A percentile compares a stretch with the other conserved stretches of the same genome.
These are phyloP conservation scores for Cercospora citrullina DNA, from an alignment of 2,329 filamentous ascomycete genomes.

Conservation along the genomic window DNA sequence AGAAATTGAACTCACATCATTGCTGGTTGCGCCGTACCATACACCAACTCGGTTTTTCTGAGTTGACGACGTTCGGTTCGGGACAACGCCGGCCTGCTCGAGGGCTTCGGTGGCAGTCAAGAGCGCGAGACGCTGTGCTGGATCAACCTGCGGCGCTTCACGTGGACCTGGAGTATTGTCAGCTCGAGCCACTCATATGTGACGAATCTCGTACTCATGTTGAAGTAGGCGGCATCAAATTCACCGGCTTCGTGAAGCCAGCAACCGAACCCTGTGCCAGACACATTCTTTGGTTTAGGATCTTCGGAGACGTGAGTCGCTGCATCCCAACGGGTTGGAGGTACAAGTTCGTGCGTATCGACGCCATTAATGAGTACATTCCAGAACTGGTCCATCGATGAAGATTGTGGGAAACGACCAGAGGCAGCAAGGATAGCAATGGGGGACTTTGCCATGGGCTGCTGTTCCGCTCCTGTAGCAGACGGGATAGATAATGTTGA, in stretches of 20 bases:
- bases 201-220: slow-evolving; percentile 32
- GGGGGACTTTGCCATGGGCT: slow-evolving; percentile 7
- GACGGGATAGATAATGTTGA: neutral
- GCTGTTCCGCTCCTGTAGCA: slow-evolving; percentile 9
- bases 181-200: slow-evolving; percentile 13
- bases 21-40: slow-evolving; percentile 37
- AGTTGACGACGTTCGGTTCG: slow-evolving; percentile 35
- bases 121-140: slow-evolving; percentile 29
- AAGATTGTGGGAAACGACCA: slow-evolving; percentile 29
- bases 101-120: slow-evolving; percentile 35
- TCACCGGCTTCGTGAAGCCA: slow-evolving; percentile 41
- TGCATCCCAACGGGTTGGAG: slow-evolving; percentile 36
- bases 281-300: slow-evolving; percentile 34
- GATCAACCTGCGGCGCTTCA: slow-evolving; percentile 31
- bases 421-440: slow-evolving; percentile 35
- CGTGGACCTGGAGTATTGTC: slow-evolving; percentile 18
- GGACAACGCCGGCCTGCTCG: slow-evolving; percentile 32
- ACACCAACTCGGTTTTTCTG: slow-evolving; percentile 35
- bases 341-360: slow-evolving; percentile 25
- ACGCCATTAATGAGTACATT: slow-evolving; percentile 25
- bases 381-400: slow-evolving; percentile 30
- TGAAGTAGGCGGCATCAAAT: slow-evolving; percentile 46
- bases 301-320: slow-evolving; percentile 43
- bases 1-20: slow-evolving; percentile 28
- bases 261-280: slow-evolving; percentile 33